These are phyloP conservation scores for Jacaranda mimosifolia DNA, from an alignment of 257 asterid genomes.

Conservation along the genomic window DNA sequence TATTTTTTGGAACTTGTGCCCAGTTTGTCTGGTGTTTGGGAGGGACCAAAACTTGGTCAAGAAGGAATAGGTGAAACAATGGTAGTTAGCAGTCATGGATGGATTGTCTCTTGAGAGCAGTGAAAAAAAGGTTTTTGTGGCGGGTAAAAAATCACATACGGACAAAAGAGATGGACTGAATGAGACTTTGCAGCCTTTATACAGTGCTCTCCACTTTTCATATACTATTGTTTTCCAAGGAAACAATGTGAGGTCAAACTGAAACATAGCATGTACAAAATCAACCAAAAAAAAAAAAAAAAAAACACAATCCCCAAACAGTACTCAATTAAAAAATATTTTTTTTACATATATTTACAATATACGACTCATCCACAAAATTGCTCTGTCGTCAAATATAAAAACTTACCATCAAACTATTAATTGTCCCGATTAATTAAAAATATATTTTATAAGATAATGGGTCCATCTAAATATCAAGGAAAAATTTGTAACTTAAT, in stretches of 20 bases:
- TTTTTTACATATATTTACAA: no score
- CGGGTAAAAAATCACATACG: conserved; percentile 19
- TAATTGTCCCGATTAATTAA: no score
- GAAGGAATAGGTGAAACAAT: conserved; percentile 12
- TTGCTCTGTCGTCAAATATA: no score
- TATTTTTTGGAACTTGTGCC: neutral
- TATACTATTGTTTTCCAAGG: neutral
- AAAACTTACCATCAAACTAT: no score
- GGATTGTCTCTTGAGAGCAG: neutral
- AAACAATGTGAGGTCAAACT: neutral
- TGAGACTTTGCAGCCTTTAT: conserved; percentile 12
- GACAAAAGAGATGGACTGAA: conserved; percentile 32
- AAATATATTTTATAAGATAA: no score
- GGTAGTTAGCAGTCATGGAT: conserved; percentile 21
- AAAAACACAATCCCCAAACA: no score
- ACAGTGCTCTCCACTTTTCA: neutral
- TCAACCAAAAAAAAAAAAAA: neutral
- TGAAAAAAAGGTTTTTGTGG: neutral
- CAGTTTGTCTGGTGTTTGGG: neutral
- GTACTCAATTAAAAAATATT: no score
- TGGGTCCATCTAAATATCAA: no score
- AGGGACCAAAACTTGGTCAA: neutral
- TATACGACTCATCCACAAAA: no score
- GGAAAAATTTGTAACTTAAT: no score
- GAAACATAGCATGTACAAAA: neutral